Evolutionary conservation across 2,329 filamentous ascomycete species (phyloP).

Genomic region (Canariomyces notabilis): DNA sequence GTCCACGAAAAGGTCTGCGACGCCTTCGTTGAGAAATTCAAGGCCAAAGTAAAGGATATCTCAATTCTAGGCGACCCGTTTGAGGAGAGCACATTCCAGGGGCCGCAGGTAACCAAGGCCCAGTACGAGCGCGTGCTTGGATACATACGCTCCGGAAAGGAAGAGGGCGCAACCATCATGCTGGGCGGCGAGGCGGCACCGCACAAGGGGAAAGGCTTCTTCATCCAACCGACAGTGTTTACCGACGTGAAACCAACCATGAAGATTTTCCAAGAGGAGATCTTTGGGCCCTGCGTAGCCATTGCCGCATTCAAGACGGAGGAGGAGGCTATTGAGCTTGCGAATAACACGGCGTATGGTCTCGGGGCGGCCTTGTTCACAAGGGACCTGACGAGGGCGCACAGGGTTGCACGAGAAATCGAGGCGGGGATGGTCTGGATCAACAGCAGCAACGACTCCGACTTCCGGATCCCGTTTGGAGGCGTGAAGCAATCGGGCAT

Average conservation of each 20-base stretch:
- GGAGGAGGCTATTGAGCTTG: slow-evolving; percentile 34
- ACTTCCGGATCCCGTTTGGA: slow-evolving; percentile 50
- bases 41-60: slow-evolving; percentile 49
- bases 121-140: slow-evolving; percentile 63
- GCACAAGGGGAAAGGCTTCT: slow-evolving; percentile 45
- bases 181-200: slow-evolving; percentile 54
- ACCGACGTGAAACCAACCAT: slow-evolving; percentile 33
- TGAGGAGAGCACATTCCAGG: slow-evolving; percentile 61
- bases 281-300: slow-evolving; percentile 34
- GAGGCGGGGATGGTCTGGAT: slow-evolving; percentile 52
- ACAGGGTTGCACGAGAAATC: slow-evolving; percentile 46
- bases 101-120: slow-evolving; percentile 62
- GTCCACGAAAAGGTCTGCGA: slow-evolving; percentile 56
- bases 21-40: slow-evolving; percentile 59
- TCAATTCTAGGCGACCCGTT: slow-evolving; percentile 64
- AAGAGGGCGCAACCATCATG: slow-evolving; percentile 58
- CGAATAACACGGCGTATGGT: slow-evolving; percentile 49
- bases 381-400: slow-evolving; percentile 44
- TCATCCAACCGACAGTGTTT: slow-evolving; percentile 33
- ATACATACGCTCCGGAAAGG: slow-evolving; percentile 63
- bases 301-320: slow-evolving; percentile 33
- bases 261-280: slow-evolving; percentile 34
- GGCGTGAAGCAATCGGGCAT: slow-evolving; percentile 37
- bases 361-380: slow-evolving; percentile 56
- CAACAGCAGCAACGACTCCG: slow-evolving; percentile 39